Percentiles rank a stretch among this genome's conserved stretches.
Evolutionary conservation across 371 early-diverging fungal species (phyloP).

Genomic region (Mucor plumbeus): DNA sequence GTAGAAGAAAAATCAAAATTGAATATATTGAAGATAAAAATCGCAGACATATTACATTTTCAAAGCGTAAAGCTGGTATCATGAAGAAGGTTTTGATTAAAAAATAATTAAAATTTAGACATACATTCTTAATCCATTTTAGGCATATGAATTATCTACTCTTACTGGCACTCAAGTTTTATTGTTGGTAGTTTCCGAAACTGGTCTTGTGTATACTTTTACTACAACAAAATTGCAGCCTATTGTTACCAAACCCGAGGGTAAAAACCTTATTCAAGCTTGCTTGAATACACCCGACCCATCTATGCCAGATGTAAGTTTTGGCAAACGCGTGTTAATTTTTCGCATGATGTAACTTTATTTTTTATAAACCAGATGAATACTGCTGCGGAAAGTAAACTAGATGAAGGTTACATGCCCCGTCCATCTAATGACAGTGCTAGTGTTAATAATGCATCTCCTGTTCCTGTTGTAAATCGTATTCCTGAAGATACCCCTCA

Average conservation of each 20-base stretch:
- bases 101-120: background rate
- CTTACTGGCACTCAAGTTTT: conserved; percentile 98
- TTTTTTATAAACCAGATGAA: background rate
- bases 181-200: conserved; percentile 95
- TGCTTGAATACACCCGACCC: conserved; percentile 89
- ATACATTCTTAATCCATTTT: background rate
- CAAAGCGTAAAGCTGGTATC: conserved; percentile 98
- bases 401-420: background rate
- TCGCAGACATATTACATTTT: conserved; percentile 96
- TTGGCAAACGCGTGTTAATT: background rate
- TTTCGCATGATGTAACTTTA: background rate
- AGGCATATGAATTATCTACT: conserved; percentile 96
- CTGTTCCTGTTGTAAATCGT: background rate
- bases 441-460: background rate
- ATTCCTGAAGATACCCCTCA: conserved; percentile 1
- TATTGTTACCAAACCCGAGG: conserved; percentile 92
- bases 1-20: conserved; percentile 95
- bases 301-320: conserved; percentile 14
- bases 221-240: conserved; percentile 97
- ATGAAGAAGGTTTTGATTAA: conserved; percentile 90
- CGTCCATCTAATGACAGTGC: background rate
- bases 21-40: conserved; percentile 97
- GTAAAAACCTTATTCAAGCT: conserved; percentile 93
- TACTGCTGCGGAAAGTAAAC: conserved; percentile 11
- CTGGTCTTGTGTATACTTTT: conserved; percentile 98